These are phyloP conservation scores for Cupressus sempervirens DNA, from an alignment of 75 land plant genomes.

Conservation along the genomic window DNA sequence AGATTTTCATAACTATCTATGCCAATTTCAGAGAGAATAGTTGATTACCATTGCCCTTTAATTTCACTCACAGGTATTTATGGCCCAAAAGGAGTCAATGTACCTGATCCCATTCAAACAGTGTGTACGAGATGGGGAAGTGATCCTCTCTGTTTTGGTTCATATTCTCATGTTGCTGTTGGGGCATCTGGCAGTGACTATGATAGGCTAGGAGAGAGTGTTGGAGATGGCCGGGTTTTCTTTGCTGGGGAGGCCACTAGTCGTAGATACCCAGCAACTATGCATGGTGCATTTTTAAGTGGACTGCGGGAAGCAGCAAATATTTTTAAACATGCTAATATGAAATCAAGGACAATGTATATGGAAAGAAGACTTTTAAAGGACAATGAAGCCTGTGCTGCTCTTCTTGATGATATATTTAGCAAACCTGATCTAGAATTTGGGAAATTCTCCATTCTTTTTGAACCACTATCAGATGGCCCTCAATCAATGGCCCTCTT, in stretches of 20 bases:
- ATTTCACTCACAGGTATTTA: constrained; percentile 49
- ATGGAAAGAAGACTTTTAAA: constrained; percentile 27
- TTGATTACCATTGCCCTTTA: background rate
- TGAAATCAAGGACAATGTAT: constrained; percentile 14
- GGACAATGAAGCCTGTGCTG: constrained; percentile 41
- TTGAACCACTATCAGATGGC: constrained; percentile 45
- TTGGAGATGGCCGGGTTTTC: constrained; percentile 31
- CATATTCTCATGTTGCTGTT: constrained; percentile 73
- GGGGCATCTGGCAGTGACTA: constrained; percentile 62
- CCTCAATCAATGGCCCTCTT: constrained; percentile 55
- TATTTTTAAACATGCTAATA: constrained; percentile 21
- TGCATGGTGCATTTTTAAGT: constrained; percentile 48
- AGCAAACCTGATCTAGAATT: constrained; percentile 61
- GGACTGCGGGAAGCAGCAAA: constrained; percentile 36
- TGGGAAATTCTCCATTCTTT: constrained; percentile 61
- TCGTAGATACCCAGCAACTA: constrained; percentile 40
- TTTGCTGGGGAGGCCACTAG: constrained; percentile 44
- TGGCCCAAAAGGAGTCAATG: constrained; percentile 48
- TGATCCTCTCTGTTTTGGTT: constrained; percentile 57
- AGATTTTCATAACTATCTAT: background rate
- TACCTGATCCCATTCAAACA: constrained; percentile 64
- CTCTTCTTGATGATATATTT: constrained; percentile 51
- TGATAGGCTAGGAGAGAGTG: constrained; percentile 47
- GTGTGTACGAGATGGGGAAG: constrained; percentile 69
- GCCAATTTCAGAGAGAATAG: background rate